Conservation (phyloP, 805 yeast genomes). For the Suhomyces canberraensis region DNA sequence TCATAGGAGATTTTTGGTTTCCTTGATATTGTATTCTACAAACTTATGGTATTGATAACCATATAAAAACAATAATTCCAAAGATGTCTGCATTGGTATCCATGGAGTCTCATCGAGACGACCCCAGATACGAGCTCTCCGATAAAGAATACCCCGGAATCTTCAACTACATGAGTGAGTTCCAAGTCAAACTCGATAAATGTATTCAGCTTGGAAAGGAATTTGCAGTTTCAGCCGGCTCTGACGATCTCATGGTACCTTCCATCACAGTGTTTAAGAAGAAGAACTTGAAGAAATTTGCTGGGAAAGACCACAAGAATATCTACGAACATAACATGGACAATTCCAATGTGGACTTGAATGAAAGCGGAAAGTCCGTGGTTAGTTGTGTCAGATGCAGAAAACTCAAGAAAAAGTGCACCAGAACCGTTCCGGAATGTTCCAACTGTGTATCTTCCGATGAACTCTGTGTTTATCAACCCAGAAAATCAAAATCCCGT, state of each 20-base stretch:
- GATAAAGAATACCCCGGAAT: slow-evolving; percentile 17
- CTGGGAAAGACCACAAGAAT: slow-evolving; percentile 9
- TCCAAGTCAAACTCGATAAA: slow-evolving; percentile 14
- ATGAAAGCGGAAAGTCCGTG: slow-evolving; percentile 20
- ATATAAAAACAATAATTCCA: too few species aligned
- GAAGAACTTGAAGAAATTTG: slow-evolving; percentile 19
- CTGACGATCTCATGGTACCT: slow-evolving; percentile 1
- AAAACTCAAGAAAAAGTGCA: slow-evolving; percentile 28
- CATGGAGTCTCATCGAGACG: too few species aligned
- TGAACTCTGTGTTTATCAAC: slow-evolving; percentile 25
- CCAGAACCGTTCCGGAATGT: slow-evolving; percentile 31
- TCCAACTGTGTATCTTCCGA: slow-evolving; percentile 27
- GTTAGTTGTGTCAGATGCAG: slow-evolving; percentile 32
- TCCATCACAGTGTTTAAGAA: slow-evolving; percentile 28
- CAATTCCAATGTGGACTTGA: slow-evolving; percentile 17
- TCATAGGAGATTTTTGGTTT: too few species aligned
- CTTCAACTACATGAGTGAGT: slow-evolving; percentile 18
- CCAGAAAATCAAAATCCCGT: slow-evolving; percentile 14
- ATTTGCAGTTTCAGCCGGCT: slow-evolving; percentile 1
- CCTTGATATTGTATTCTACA: too few species aligned
- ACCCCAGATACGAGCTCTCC: neutral
- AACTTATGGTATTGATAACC: too few species aligned
- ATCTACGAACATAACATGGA: slow-evolving; percentile 20
- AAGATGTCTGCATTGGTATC: too few species aligned
- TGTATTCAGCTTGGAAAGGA: neutral